Evolutionary conservation across 1,139 yeast species (phyloP).

Genomic region (Ogataea hybrid): DNA sequence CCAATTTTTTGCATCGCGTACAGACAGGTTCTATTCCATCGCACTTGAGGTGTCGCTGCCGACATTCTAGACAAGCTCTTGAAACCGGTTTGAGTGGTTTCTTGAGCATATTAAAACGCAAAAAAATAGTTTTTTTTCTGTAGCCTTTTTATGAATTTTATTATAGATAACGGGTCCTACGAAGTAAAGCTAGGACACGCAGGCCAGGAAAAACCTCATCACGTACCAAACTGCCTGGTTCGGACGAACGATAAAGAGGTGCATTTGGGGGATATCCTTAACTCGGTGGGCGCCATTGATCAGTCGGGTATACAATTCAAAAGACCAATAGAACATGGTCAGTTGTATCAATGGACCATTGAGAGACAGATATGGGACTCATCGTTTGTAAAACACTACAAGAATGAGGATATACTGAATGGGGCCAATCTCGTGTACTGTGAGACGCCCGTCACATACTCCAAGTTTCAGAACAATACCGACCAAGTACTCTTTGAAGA

Average conservation of each 20-base stretch:
- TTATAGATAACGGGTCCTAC: conserved; percentile 88
- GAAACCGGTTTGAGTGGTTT: conserved; percentile 37
- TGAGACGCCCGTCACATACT: conserved; percentile 81
- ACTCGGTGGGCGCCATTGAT: conserved; percentile 48
- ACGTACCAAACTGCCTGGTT: conserved; percentile 67
- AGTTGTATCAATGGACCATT: conserved; percentile 86
- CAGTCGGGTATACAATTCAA: conserved; percentile 72
- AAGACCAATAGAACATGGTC: conserved; percentile 87
- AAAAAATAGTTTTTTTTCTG: neutral
- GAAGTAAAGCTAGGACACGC: conserved; percentile 73
- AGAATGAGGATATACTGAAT: conserved; percentile 42
- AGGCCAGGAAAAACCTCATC: conserved; percentile 41
- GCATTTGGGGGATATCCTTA: conserved; percentile 70
- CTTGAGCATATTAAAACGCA: conserved; percentile 12
- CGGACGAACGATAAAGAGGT: conserved; percentile 74
- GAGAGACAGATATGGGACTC: conserved; percentile 95
- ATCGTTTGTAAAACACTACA: conserved; percentile 45
- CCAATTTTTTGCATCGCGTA: conserved; percentile 36
- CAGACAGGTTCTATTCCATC: conserved; percentile 47
- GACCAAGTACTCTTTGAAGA: conserved; percentile 96
- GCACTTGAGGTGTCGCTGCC: conserved; percentile 48
- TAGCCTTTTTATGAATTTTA: conserved; percentile 26
- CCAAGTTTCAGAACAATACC: conserved; percentile 77
- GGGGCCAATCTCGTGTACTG: conserved; percentile 57
- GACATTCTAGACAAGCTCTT: conserved; percentile 48